Evolutionary conservation across 176 grass and related monocot genomes (phyloP), one percentile per base, ranked within the genome.

Genomic region (Juncus effusus): DNA sequence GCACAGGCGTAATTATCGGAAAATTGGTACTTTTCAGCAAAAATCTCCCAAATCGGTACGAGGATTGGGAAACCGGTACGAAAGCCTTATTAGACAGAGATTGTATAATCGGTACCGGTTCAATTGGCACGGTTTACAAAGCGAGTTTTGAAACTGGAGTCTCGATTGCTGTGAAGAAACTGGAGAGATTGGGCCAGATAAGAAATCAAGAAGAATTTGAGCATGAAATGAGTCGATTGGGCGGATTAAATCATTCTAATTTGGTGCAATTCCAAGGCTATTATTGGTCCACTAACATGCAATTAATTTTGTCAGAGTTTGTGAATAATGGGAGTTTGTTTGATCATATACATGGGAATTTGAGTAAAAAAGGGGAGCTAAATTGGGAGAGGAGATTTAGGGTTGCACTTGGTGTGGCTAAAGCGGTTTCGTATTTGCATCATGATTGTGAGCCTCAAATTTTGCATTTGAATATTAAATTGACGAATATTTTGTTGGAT

Each of bases 11-110:
- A 7, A 90, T 99, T 58, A 82, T 93, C 0, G 94, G 94, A 63
- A 99, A 99, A 56, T 69, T 99, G 73, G 89, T 93, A 57, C 85
- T 99, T 74, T 99, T 99, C 89, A 99, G 83, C 78, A 93, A 90
- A 83, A 99, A 83, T 65, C 61, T 99, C 67, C 94, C 94, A 55
- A 93, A 85, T 7, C 88, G 84, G 73, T 99, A 99, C 10, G 83
- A 99, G 82, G 94, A 99, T 64, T 99, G 94, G 94, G 85, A 99
- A 55, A 51, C 83, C 14, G 94, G 94, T 60, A 99, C 94, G 3
- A 93, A 86, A 78, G 89, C 94, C 9, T 49, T 99, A 38, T 68
- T 99, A 63, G 94, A 99, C 56, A 93, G 89, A 74, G 83, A 99
- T 44, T 99, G 89, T 72, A 78, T 99, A 40, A 42, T 99, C 77